A percentile compares a stretch with the other conserved stretches of the same genome.
Conservation (phyloP, 2,329 filamentous ascomycete genomes). For the Aureobasidium pullulans region DNA sequence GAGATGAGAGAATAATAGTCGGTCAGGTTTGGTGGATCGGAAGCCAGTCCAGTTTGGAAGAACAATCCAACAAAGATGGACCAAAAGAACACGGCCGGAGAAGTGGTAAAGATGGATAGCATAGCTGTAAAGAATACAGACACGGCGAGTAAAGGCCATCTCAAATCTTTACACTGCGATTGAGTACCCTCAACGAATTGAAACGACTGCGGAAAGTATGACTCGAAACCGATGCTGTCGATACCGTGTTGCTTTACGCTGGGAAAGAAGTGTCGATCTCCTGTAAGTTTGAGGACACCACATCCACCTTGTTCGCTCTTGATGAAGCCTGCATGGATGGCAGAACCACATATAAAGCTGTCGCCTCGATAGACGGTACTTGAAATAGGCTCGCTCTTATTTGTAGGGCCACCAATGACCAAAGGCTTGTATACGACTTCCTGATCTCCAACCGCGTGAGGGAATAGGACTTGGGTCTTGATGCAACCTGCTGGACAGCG, state of each 20-base stretch:
- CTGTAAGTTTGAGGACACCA: slow-evolving; percentile 69
- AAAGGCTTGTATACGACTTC: slow-evolving; percentile 50
- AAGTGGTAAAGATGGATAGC: slow-evolving; percentile 74
- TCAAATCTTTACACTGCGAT: slow-evolving; percentile 65
- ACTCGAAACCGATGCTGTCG: slow-evolving; percentile 68
- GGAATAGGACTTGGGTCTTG: slow-evolving; percentile 58
- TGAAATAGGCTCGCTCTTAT: slow-evolving; percentile 30
- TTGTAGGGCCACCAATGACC: slow-evolving; percentile 47
- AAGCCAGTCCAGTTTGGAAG: slow-evolving; percentile 82
- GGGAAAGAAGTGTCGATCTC: slow-evolving; percentile 57
- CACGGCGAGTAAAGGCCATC: slow-evolving; percentile 77
- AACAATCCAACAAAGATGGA: slow-evolving; percentile 75
- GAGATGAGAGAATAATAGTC: slow-evolving; percentile 67
- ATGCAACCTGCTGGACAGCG: slow-evolving; percentile 67
- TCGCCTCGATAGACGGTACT: slow-evolving; percentile 73
- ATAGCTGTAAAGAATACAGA: slow-evolving; percentile 72
- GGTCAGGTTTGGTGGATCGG: slow-evolving; percentile 68
- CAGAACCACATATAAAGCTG: slow-evolving; percentile 78
- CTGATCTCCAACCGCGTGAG: slow-evolving; percentile 65
- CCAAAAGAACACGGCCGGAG: slow-evolving; percentile 76
- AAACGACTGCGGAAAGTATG: slow-evolving; percentile 83
- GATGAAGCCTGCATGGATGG: slow-evolving; percentile 76
- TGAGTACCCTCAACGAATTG: slow-evolving; percentile 61
- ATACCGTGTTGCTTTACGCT: slow-evolving; percentile 66
- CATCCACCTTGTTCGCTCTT: slow-evolving; percentile 67